Base-by-base conservation (phyloP, 805 yeast species). In the Priceomyces fermenticarens region DNA sequence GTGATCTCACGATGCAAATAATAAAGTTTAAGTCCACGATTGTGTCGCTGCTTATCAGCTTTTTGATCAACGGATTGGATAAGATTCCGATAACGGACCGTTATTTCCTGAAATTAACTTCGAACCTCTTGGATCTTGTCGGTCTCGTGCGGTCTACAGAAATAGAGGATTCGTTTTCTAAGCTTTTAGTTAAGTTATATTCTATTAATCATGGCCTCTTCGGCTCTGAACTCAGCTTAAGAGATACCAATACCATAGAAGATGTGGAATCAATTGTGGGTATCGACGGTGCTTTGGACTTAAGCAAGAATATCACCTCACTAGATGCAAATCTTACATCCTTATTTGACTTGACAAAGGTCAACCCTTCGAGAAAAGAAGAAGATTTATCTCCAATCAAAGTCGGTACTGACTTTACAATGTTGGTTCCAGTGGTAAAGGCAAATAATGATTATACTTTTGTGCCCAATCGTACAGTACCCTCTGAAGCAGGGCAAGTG, bases 221-320 rank as follows among this genome's bases (percentile, higher is more conserved):
- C 36, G 36, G 47, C 6, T 44, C 55, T 1, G 66, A 60, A 36
- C 49, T 66, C 16, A 49, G 57, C 6, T 37, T 46, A 35, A 39
- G 51, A 6, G 62, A 56, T 11, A 33, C 44, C 3, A 42, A 32
- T n/a, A 54, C 57, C 9, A 59, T 51, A 32, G 65, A 56, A 28
- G 73, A 65, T 33, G 57, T 67, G 13, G 66, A 63, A 29, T 49
- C 38, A 8, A 45, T 63, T 25, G 62, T 65, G 28, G 72, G 65
- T 2, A 47, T 67, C 10, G 70, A 63, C 26, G 51, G 52, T 16
- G 33, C 42, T 15, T 41, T 45, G 13, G 49, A 45, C 23, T 44
- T 46, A n/a, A 41, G 46, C 12, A 38, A 43, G 8, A 35, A 26
- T 12, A 38, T 14, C 45, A 30, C 36, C 48, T 36, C 47, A 46